Percentiles rank a stretch among this genome's conserved stretches.
Conservation (phyloP, 306 rosid genomes). For the Rosa chinensis region DNA sequence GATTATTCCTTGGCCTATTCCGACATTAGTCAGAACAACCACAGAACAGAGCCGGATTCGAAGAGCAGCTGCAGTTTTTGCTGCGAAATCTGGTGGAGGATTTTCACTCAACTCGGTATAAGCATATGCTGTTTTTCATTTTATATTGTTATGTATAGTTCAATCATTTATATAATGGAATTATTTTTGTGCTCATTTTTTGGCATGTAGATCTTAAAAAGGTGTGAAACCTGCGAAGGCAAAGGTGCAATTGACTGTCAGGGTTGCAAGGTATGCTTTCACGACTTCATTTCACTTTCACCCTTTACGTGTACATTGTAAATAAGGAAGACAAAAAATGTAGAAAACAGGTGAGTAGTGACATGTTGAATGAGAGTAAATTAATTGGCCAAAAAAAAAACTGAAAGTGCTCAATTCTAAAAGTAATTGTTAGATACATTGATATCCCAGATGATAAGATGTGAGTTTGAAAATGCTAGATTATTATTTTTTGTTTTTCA, state of each 20-base stretch:
- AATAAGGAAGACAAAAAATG: no score
- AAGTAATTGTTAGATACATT: no score
- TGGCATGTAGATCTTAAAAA: constrained; percentile 42
- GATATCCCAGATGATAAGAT: no score
- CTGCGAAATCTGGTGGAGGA: constrained; percentile 57
- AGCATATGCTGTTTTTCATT: neutral
- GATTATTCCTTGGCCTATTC: neutral
- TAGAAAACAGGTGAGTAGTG: neutral
- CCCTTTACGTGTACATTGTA: no score
- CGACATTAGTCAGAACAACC: constrained; percentile 1
- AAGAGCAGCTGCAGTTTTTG: constrained; percentile 21
- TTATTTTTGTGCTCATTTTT: neutral
- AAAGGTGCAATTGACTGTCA: constrained; percentile 78
- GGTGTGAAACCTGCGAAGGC: constrained; percentile 59
- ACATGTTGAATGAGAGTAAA: neutral
- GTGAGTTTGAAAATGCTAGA: no score
- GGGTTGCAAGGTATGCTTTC: constrained; percentile 67
- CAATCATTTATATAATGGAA: neutral
- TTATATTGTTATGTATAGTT: neutral
- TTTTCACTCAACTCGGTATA: constrained; percentile 52
- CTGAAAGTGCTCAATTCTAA: no score
- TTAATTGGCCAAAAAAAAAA: neutral
- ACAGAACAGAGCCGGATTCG: constrained; percentile 10
- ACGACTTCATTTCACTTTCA: neutral
- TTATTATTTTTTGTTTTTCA: no score